Evolutionary conservation across 2,329 filamentous ascomycete species (phyloP), one percentile per base, ranked within the genome.

Genomic region (Aspergillus brunneoviolaceus): DNA sequence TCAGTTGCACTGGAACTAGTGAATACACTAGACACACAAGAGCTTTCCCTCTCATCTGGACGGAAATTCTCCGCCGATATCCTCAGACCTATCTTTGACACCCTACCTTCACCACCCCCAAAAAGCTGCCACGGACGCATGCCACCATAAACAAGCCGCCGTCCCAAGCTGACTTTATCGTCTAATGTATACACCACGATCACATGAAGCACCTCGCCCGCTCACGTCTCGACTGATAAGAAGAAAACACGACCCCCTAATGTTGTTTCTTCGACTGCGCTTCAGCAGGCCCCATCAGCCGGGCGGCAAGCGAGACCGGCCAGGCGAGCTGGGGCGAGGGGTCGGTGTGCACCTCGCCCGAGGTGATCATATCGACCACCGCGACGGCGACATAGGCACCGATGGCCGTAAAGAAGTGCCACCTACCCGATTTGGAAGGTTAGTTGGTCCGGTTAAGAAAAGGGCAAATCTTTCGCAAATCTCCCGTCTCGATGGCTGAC

Each of bases 391-490:
- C 68, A 45, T 79, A 79, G 2, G 76, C 77, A 11, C 77, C 77
- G 29, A 79, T 74, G 0, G 74, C 75, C 4, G 77, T 80, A 5
- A 79, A 72, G 5, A 79, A 47, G 59, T 80, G 77, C 77, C 77
- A 79, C 77, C 77, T 79, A 12, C 51, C 14, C 16, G 6, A 5
- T 16, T 19, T 4, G 11, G 1, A 1, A 1, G 35, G 11, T 42
- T 3, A 42, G 35, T 12, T 14, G 35, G 35, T 12, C 5, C 5
- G 1, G n/a, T 42, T 5, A 9, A 1, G 1, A 49, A 62, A 65
- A 33, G 33, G 31, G 31, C 31, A 16, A 35, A 12, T 10, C 11
- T 0, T 12, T 16, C 33, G 33, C 11, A 35, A 35, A 6, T 16
- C 12, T 6, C 33, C 5, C 2, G 33, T 12, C 33, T 35, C 11